Evolutionary conservation across 768 basidiomycete species (phyloP).

Genomic region (Calocera viscosa): DNA sequence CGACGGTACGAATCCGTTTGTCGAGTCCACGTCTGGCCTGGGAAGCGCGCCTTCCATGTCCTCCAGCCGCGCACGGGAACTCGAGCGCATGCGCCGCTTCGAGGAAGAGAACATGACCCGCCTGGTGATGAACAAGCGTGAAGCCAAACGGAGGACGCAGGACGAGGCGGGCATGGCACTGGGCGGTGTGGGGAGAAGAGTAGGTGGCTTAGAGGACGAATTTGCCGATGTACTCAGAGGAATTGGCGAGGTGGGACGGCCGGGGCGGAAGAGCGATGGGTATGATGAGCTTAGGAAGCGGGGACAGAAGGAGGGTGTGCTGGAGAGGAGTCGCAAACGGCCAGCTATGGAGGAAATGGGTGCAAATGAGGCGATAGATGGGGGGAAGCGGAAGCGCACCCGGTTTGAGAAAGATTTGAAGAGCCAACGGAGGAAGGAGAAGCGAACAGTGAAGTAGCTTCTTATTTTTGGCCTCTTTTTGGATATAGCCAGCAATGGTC

Average conservation of each 20-base stretch:
- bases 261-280: slow-evolving; percentile 46
- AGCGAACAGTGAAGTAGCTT: not conserved
- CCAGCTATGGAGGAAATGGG: slow-evolving; percentile 13
- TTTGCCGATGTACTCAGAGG: slow-evolving; percentile 67
- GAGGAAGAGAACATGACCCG: slow-evolving; percentile 94
- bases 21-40: slow-evolving; percentile 61
- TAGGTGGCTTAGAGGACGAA: slow-evolving; percentile 69
- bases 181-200: slow-evolving; percentile 51
- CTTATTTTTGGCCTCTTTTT: not conserved
- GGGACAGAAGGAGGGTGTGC: slow-evolving; percentile 48
- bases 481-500: too few species aligned
- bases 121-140: slow-evolving; percentile 79
- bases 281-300: slow-evolving; percentile 67
- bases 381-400: slow-evolving; percentile 17
- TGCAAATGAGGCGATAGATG: slow-evolving; percentile 12
- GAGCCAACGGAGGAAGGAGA: slow-evolving; percentile 12
- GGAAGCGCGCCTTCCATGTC: slow-evolving; percentile 38
- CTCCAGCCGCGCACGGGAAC: slow-evolving; percentile 59
- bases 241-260: slow-evolving; percentile 32
- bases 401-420: slow-evolving; percentile 23
- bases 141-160: slow-evolving; percentile 50
- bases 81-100: slow-evolving; percentile 70
- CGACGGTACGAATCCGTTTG: slow-evolving; percentile 49
- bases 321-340: slow-evolving; percentile 34
- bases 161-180: slow-evolving; percentile 85